Evolutionary conservation across 345 rosid genomes (phyloP), one percentile per base, ranked within the genome.

Genomic region (Lepidium africanum): DNA sequence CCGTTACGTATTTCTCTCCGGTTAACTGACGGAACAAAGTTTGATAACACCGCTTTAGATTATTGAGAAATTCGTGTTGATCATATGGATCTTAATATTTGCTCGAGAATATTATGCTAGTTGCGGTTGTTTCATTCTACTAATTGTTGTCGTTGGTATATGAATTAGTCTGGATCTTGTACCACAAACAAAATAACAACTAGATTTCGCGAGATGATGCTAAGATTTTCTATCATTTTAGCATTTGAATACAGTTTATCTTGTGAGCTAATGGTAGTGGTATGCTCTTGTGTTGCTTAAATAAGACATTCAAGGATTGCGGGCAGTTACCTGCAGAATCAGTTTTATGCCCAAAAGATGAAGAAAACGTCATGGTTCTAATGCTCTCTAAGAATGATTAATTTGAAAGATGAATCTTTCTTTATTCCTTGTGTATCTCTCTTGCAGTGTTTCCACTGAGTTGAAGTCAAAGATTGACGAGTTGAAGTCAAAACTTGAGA

Each of bases 391-490:
- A n/a, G 13, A 30, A 45, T 60, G 8, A 7, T 46, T 42, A 3
- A 23, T 57, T 64, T 65, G 51, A 19, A 56, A 10, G 46, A 41
- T 73, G 58, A 37, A 17, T 57, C 16, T 58, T 58, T 21, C 13
- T 65, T 41, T 40, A 17, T 50, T 37, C 50, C 3, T 37, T 75
- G 56, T 30, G 19, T 15, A 8, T 61, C 14, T 54, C 71, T 51
- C 33, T 81, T 63, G 38, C 81, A 91, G 97, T 55, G 96, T 91
- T 36, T 82, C 87, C 57, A 69, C 85, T 48, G 96, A 91, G 75
- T 70, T 91, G 21, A 83, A 78, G 83, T 79, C 87, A 43, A 87
- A 73, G 77, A 77, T 83, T 17, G 85, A 84, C n/a, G 92, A 89
- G 49, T 41, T 91, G 83, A 91, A 85, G 77, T 65, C 79, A 5